These are phyloP conservation scores for Ambrosiella beaveri DNA, from an alignment of 2,329 filamentous ascomycete genomes.

Conservation along the genomic window DNA sequence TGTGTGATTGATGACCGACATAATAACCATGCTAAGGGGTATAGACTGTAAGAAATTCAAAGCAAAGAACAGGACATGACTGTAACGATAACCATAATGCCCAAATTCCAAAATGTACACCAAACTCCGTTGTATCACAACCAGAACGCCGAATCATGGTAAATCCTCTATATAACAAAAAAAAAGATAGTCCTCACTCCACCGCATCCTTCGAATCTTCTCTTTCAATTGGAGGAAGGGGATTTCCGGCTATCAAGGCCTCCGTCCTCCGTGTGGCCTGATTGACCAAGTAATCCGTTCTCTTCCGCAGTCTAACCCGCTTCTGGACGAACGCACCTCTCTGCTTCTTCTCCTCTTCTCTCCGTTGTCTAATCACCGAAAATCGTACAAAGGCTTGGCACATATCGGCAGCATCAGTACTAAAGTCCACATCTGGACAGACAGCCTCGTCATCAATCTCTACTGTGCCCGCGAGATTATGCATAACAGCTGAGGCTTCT, in stretches of 20 bases:
- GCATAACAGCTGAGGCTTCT: neutral
- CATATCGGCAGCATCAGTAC: neutral
- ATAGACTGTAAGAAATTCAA: too few relatives aligned
- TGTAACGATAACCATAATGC: too few relatives aligned
- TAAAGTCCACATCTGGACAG: neutral
- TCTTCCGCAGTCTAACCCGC: neutral
- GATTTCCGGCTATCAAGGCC: neutral
- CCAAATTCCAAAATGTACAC: too few relatives aligned
- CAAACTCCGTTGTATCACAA: too few relatives aligned
- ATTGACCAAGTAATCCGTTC: neutral
- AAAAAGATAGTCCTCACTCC: neutral
- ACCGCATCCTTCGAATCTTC: neutral
- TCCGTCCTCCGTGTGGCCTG: neutral
- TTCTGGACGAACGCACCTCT: slow-evolving; percentile 1
- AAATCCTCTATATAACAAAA: too few relatives aligned
- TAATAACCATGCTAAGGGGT: too few relatives aligned
- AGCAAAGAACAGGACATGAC: too few relatives aligned
- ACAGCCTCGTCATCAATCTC: neutral
- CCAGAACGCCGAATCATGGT: too few relatives aligned
- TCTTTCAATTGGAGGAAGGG: neutral
- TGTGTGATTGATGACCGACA: too few relatives aligned
- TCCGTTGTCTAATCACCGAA: neutral
- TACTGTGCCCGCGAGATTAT: neutral
- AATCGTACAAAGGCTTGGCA: neutral
- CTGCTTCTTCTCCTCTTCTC: neutral